Percentiles rank a stretch among this genome's conserved stretches.
phyloP scores from a whole-genome alignment of 805 yeast species.

The Tetrapisispora fleetii region DNA sequence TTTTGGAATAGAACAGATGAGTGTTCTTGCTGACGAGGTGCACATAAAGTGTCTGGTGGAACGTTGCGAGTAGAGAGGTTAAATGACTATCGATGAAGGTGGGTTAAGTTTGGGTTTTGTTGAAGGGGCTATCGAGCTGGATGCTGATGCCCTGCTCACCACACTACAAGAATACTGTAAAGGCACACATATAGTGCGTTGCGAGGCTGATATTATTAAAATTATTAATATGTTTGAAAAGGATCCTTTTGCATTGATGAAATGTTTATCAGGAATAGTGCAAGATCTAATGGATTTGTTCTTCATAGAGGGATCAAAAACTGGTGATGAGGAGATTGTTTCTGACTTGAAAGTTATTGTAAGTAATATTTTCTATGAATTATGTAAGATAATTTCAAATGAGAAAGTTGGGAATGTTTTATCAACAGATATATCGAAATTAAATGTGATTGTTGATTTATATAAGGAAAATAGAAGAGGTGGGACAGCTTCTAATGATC shows the following conservation, averaged over 20 bases:
- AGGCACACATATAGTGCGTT: neutral
- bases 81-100: neutral
- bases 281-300: neutral
- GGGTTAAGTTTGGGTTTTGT: no score
- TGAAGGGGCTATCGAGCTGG: neutral
- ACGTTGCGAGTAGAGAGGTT: no score
- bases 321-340: slow-evolving; percentile 3
- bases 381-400: slow-evolving; percentile 57
- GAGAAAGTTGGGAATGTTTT: slow-evolving; percentile 52
- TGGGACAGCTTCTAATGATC: no score
- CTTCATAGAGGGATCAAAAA: neutral
- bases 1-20: no score
- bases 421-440: slow-evolving; percentile 41
- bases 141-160: neutral
- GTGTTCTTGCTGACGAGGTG: no score
- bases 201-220: slow-evolving; percentile 1
- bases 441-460: neutral
- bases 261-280: slow-evolving; percentile 3
- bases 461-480: neutral
- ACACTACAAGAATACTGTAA: neutral
- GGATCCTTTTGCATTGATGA: slow-evolving; percentile 16
- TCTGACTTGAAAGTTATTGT: neutral
- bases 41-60: no score
- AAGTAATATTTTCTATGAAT: slow-evolving; percentile 8
- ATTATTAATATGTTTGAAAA: slow-evolving; percentile 20